Conservation (phyloP, 768 basidiomycete species). For the Cantharellus cinnabarinus region DNA sequence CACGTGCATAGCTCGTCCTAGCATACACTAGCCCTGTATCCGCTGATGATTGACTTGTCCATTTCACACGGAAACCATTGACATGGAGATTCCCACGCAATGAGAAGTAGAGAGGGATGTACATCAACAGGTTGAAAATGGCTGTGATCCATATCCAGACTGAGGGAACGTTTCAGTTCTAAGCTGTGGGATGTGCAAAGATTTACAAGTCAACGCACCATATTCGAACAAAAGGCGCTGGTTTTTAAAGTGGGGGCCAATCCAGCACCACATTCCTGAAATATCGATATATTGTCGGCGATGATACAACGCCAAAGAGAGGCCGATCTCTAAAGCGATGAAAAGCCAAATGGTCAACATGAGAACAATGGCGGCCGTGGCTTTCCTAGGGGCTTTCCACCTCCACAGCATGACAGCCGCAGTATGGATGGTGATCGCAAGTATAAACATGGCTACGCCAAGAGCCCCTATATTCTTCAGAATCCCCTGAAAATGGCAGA, state of each 20-base stretch:
- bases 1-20: neutral
- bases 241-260: constrained; percentile 1
- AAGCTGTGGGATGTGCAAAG: constrained; percentile 9
- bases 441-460: neutral
- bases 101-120: constrained; percentile 25
- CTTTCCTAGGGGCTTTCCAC: neutral
- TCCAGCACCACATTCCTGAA: constrained; percentile 5
- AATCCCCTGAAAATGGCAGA: neutral
- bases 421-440: constrained; percentile 6
- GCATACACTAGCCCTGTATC: neutral
- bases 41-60: neutral
- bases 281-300: neutral
- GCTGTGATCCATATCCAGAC: constrained; percentile 33
- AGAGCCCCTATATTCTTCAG: neutral
- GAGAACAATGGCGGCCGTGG: neutral
- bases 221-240: constrained; percentile 5
- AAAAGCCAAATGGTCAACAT: constrained; percentile 6
- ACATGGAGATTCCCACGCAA: constrained; percentile 19
- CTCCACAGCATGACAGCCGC: constrained; percentile 3
- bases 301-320: neutral
- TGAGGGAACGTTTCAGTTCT: constrained; percentile 24
- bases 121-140: constrained; percentile 23
- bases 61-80: neutral
- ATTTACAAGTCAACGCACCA: constrained; percentile 2
- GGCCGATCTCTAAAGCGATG: neutral